Percentiles rank a stretch among this genome's conserved stretches.
phyloP scores from a whole-genome alignment of 2,329 filamentous ascomycete species.

The Microsporum canis region DNA sequence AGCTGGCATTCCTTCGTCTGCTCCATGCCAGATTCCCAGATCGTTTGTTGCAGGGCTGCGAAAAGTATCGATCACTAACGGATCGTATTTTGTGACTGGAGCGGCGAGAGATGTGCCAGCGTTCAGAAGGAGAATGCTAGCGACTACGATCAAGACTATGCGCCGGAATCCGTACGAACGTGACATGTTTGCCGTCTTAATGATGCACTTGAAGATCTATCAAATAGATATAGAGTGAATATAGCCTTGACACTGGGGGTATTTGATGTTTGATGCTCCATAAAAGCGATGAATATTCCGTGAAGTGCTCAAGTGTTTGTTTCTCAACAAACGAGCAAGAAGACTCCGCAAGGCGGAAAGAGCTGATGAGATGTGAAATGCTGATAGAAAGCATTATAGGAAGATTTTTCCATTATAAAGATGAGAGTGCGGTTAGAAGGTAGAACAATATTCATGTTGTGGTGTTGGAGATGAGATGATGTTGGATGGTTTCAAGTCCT shows the following conservation, averaged over 20 bases:
- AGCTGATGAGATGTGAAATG: not conserved
- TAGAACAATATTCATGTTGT: not conserved
- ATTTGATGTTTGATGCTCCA: not conserved
- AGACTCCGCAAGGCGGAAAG: not conserved
- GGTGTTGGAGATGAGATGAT: no score
- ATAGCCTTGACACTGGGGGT: not conserved
- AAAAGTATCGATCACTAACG: slow-evolving; percentile 51
- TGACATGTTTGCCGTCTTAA: not conserved
- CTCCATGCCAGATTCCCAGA: slow-evolving; percentile 54
- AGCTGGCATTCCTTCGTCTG: slow-evolving; percentile 48
- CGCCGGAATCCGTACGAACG: not conserved
- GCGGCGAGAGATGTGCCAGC: not conserved
- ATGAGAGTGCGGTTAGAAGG: not conserved
- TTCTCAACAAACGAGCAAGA: not conserved
- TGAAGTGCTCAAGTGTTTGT: not conserved
- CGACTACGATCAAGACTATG: not conserved
- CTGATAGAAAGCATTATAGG: not conserved
- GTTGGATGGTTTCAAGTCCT: no score
- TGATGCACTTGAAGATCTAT: not conserved
- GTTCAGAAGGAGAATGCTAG: not conserved
- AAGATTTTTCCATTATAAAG: not conserved
- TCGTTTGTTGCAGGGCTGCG: slow-evolving; percentile 43
- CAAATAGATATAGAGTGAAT: not conserved
- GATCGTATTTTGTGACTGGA: not conserved
- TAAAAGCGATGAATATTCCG: not conserved